Evolutionary conservation across 2,329 filamentous ascomycete species (phyloP), one percentile per base, ranked within the genome.

Genomic region (Blastomyces parvus): DNA sequence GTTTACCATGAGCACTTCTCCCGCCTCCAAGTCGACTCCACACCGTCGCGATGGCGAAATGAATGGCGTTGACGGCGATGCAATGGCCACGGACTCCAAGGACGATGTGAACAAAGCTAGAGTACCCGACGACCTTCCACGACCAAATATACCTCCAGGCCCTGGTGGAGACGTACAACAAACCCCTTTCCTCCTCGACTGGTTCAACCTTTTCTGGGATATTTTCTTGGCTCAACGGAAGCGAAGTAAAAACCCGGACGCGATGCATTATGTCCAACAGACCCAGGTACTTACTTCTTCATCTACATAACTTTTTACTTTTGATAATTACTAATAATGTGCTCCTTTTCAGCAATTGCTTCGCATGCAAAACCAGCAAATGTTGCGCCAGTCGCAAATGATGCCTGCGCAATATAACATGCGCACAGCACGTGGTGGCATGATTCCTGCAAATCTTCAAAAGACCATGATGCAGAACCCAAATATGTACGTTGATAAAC

Each of bases 181-280:
- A 84, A 66, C 73, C 0, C 90, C 90, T 33, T 97, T 99, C 72
- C 81, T 99, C n/a, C 88, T 91, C 69, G 94, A 97, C 72, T 99
- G 94, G 94, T 99, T 95, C 80, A 90, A 88, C 72, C 84, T 97
- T 61, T 99, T 99, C 76, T 97, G 91, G 91, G 94, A 99, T 71
- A 91, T 97, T 69, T 95, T 89, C 77, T 86, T 86, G 72, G 90
- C 91, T 63, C 89, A 93, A 73, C 88, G 90, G 71, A 84, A 83
- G 70, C 87, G 86, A 74, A 84, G 84, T 62, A 83, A 83, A 63
- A 86, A 82, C 72, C 76, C 79, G 33, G 83, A 84, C 64, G 87
- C 90, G 57, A 83, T 83, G 66, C 86, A 89, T 79, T 96, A 96
- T 75, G 85, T 95, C 64, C 79, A 83, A 64, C 89, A 95, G 72